These are phyloP conservation scores for Nymphaea colorata DNA, from an alignment of 164 flowering plant genomes.

Conservation along the genomic window DNA sequence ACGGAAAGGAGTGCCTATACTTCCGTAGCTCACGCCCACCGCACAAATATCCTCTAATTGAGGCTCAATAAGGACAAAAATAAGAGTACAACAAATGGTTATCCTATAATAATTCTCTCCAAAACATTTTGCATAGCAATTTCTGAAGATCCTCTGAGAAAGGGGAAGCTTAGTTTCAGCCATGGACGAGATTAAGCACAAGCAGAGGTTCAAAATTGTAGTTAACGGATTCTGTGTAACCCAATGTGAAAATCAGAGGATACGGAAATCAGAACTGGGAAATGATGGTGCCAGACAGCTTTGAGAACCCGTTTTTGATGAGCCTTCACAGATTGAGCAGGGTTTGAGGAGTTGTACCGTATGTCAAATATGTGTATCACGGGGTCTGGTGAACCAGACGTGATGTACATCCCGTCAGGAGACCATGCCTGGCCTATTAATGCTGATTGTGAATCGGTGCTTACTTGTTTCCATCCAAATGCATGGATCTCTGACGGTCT, in stretches of 20 bases:
- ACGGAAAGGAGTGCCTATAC: too few species aligned
- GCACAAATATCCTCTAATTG: too few species aligned
- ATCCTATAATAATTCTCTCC: too few species aligned
- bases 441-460: constrained; percentile 89
- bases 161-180: too few species aligned
- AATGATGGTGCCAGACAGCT: constrained; percentile 70
- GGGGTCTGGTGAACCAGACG: constrained; percentile 92
- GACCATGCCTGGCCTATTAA: constrained; percentile 95
- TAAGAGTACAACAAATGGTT: too few species aligned
- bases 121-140: too few species aligned
- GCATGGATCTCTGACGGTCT: constrained; percentile 60
- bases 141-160: too few species aligned
- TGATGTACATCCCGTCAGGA: constrained; percentile 70
- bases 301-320: constrained; percentile 91
- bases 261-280: constrained; percentile 78
- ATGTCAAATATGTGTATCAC: constrained; percentile 82
- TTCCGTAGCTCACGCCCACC: too few species aligned
- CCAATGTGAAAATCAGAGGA: constrained; percentile 86
- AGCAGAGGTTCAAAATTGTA: too few species aligned
- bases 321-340: constrained; percentile 75
- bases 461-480: constrained; percentile 91
- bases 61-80: too few species aligned
- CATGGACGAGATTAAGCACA: too few species aligned
- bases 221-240: constrained; percentile 40
- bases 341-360: constrained; percentile 49